Evolutionary conservation across 2,329 filamentous ascomycete species (phyloP), one percentile per base, ranked within the genome.

Genomic region (Monilinia vaccinii-corymbosi): DNA sequence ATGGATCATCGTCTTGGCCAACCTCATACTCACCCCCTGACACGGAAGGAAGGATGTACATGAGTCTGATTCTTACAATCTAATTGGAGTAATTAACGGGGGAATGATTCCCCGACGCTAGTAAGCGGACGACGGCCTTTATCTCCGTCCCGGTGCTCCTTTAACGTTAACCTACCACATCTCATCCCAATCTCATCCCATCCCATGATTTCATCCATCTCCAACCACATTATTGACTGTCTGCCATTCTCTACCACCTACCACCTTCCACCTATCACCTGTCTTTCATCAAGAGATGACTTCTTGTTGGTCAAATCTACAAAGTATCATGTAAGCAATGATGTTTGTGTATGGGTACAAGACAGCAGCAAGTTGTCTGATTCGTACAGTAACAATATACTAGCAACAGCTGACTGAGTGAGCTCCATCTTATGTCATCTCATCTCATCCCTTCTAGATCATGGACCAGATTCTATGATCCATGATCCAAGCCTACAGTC

Each of bases 381-480:
- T 47, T 53, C 28, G 57, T 21, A 59, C 16, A 46, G 10, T 25
- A 47, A 36, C 6, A 28, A 40, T 18, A 21, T 21, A 47, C 34
- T 18, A 40, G 28, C 21, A 21, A 32, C 34, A 11, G 40, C 57
- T 59, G 48, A 46, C 21, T 53, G 11, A 14, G n/a, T n/a, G 14
- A 23, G 36, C 47, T 18, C 21, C 31, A 51, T 58, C 53, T 47
- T 32, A 55, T 50, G 48, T 32, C 56, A 50, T 58, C 36, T 58
- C 14, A 45, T 58, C 36, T 59, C 38, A 58, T 52, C 47, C 52
- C 36, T 45, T 42, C 36, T 36, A 34, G 28, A 42, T 32, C 28
- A 34, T 13, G 13, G 23, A 38, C 21, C n/a, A 40, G 36, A 31
- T 40, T 49, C 18, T 51, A 50, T 34, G 16, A 31, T 18, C 28